phyloP scores from a whole-genome alignment of 169 alveolate genomes.

The Theileria annulata region DNA sequence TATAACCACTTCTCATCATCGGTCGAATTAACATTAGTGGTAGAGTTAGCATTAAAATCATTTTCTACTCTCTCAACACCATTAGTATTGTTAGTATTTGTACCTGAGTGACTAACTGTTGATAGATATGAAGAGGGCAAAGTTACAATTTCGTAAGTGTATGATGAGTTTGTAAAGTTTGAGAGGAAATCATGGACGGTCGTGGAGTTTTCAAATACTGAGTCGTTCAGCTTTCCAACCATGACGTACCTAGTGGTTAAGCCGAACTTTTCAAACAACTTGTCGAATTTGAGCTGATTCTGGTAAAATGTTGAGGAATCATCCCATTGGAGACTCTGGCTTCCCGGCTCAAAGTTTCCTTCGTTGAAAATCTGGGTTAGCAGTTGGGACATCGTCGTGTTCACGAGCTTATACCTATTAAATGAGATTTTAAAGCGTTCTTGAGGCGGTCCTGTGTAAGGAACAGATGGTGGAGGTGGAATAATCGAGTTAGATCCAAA shows the following conservation, averaged over 20 bases:
- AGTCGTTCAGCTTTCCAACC: slow-evolving; percentile 35
- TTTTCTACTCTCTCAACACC: not conserved
- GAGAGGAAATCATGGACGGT: slow-evolving; percentile 41
- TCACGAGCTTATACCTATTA: slow-evolving; percentile 6
- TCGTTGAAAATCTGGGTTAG: not conserved
- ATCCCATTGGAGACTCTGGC: slow-evolving; percentile 16
- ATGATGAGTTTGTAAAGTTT: slow-evolving; percentile 10
- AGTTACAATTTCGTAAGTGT: slow-evolving; percentile 2
- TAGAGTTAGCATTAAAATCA: too few species aligned
- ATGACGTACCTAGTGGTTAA: slow-evolving; percentile 43
- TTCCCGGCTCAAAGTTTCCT: not conserved
- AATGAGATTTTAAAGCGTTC: not conserved
- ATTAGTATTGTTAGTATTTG: too few species aligned
- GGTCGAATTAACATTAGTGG: slow-evolving; percentile 1
- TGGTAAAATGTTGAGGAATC: slow-evolving; percentile 21
- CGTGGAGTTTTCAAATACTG: slow-evolving; percentile 20
- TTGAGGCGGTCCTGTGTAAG: not conserved
- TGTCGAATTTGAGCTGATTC: slow-evolving; percentile 47
- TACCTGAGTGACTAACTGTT: not conserved
- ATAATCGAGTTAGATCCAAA: not conserved
- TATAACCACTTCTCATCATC: slow-evolving; percentile 1
- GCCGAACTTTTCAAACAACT: slow-evolving; percentile 29
- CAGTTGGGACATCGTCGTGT: not conserved
- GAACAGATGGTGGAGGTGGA: slow-evolving; percentile 25
- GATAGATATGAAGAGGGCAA: slow-evolving; percentile 1